Base-by-base conservation (phyloP, 495 filamentous ascomycete species). In the Hypoxylon crocopeplum region DNA sequence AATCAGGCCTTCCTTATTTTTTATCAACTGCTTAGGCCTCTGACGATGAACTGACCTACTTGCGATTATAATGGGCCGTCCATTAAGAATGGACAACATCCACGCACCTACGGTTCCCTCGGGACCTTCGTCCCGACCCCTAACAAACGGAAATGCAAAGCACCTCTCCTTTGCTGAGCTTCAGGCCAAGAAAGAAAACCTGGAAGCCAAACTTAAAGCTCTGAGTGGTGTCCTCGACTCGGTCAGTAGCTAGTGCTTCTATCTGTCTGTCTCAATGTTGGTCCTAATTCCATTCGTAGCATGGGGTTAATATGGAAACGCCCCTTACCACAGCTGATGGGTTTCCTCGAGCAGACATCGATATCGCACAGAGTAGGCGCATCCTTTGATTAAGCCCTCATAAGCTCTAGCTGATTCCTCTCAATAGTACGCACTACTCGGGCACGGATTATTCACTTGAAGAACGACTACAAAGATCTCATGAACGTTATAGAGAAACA, bases 221-320 rank as follows among this genome's bases (percentile, higher is more conserved):
- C 78, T 97, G 2, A 85, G 92, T 60, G 80, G 86, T 40, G 91
- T 99, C 12, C 84, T 99, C 10, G 88, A 89, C 47, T 96, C 93
- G 57, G 94, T 97, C 68, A 58, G 88, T 74, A 16, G 15, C 32
- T 17, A 12, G 32, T 7, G 33, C 29, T 39, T 56, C 10, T 3
- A 17, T 17, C 15, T 41, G 19, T 36, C 54, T 32, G 20, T 36
- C 34, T 33, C 15, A 21, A 45, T 41, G 4, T 36, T 48, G 16
- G 22, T 55, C 12, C 48, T 54, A 49, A 69, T 39, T 21, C 15
- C 19, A n/a, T 32, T 45, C 62, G 39, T 58, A 97, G 94, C 94
- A 98, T 73, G 86, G 87, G 33, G 94, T 97, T 37, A 88, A 87
- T 56, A 98, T 99, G 95, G 89, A 86, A 70, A 96, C 95, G 2